Conservation (phyloP, 805 yeast genomes). For the Starmerella vaccinii region DNA sequence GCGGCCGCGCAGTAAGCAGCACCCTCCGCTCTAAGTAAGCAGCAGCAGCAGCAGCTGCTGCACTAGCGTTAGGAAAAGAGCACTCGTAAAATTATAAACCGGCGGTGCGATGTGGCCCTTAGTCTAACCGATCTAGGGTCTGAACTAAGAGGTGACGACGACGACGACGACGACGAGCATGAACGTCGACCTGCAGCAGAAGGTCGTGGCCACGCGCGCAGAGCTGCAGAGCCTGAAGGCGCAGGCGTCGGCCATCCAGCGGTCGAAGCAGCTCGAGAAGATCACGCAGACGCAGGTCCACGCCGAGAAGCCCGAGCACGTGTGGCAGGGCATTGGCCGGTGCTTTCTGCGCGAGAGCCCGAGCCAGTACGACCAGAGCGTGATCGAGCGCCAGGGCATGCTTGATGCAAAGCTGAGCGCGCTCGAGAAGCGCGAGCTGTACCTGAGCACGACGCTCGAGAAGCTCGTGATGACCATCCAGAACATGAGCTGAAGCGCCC, state of each 20-base stretch:
- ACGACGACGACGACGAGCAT: slow-evolving; percentile 4
- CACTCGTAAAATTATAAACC: not conserved
- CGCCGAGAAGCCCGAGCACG: slow-evolving; percentile 36
- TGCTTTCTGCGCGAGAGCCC: slow-evolving; percentile 39
- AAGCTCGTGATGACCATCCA: slow-evolving; percentile 39
- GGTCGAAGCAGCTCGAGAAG: slow-evolving; percentile 44
- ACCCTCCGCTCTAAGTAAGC: no score
- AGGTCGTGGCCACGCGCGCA: slow-evolving; percentile 47
- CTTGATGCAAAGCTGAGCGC: slow-evolving; percentile 51
- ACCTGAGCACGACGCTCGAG: slow-evolving; percentile 65
- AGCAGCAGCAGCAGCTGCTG: no score
- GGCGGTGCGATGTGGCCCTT: not conserved
- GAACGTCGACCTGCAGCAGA: slow-evolving; percentile 50
- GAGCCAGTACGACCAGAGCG: slow-evolving; percentile 38
- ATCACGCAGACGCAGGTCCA: slow-evolving; percentile 49
- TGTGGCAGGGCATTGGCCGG: slow-evolving; percentile 83
- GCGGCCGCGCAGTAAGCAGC: no score
- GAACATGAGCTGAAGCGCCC: not conserved
- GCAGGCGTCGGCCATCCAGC: slow-evolving; percentile 41
- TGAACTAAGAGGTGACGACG: not conserved
- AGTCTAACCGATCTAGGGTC: not conserved
- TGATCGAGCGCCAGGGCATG: slow-evolving; percentile 44
- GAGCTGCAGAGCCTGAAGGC: slow-evolving; percentile 48
- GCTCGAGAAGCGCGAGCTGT: slow-evolving; percentile 56
- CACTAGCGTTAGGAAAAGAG: no score